phyloP scores from a whole-genome alignment of 2,329 filamentous ascomycete genomes.

The Massarina eburnea region DNA sequence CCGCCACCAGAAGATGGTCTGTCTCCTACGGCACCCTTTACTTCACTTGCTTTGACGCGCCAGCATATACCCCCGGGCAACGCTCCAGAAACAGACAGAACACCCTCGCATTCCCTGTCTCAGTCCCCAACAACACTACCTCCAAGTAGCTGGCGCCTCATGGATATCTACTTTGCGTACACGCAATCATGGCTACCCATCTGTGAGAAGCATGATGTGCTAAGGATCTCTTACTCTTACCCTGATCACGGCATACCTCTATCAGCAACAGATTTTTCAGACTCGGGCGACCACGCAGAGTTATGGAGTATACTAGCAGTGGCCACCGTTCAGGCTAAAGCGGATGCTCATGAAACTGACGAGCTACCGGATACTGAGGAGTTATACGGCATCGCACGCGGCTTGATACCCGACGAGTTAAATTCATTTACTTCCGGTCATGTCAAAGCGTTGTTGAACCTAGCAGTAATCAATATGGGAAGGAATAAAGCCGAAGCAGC shows the following conservation, averaged over 20 bases:
- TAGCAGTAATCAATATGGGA: slow-evolving; percentile 65
- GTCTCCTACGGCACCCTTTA: slow-evolving; percentile 2
- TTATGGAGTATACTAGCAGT: slow-evolving; percentile 50
- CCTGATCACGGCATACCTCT: slow-evolving; percentile 46
- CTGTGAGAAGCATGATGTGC: slow-evolving; percentile 65
- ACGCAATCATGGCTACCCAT: slow-evolving; percentile 78
- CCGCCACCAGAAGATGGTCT: slow-evolving; percentile 6
- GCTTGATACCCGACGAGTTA: slow-evolving; percentile 34
- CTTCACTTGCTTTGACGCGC: slow-evolving; percentile 1
- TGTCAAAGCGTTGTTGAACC: slow-evolving; percentile 47
- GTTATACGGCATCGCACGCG: slow-evolving; percentile 31
- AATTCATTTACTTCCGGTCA: slow-evolving; percentile 42
- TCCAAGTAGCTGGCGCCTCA: slow-evolving; percentile 59
- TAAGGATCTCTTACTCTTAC: slow-evolving; percentile 60
- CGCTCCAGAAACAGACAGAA: not conserved
- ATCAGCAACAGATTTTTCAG: slow-evolving; percentile 19
- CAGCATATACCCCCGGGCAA: not conserved
- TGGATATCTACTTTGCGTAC: slow-evolving; percentile 75
- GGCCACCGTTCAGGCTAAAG: slow-evolving; percentile 31
- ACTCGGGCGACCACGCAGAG: slow-evolving; percentile 46
- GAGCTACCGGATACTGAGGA: slow-evolving; percentile 15
- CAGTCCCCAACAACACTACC: slow-evolving; percentile 44
- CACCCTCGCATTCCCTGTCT: slow-evolving; percentile 17
- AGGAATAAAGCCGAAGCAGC: slow-evolving; percentile 59
- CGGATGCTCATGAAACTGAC: slow-evolving; percentile 3